Conservation (phyloP, 768 basidiomycete species). For the Gymnopilus junonius region DNA sequence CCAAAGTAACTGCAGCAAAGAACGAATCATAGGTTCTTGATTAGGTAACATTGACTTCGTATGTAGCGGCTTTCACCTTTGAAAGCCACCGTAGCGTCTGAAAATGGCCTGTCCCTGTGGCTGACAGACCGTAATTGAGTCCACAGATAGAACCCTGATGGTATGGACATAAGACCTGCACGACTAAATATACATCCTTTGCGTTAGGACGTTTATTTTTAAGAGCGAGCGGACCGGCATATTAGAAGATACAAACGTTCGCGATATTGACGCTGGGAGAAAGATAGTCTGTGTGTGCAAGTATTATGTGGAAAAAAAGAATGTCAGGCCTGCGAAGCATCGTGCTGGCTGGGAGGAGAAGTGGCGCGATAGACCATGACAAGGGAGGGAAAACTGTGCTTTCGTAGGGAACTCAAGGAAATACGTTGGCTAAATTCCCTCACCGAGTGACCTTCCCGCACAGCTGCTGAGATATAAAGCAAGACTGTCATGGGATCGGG, state of each 20-base stretch:
- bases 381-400: conserved; percentile 12
- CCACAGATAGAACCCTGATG: not conserved
- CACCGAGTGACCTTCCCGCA: conserved; percentile 16
- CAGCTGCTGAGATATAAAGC: conserved; percentile 13
- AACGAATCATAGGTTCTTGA: not conserved
- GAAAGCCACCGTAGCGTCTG: not conserved
- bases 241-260: conserved; percentile 1
- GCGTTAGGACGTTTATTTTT: not conserved
- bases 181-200: not conserved
- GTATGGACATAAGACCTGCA: not conserved
- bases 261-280: not conserved
- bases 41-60: not conserved
- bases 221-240: not conserved
- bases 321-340: conserved; percentile 7
- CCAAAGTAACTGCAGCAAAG: not conserved
- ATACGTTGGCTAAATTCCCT: conserved; percentile 24
- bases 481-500: not conserved
- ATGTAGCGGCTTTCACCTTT: not conserved
- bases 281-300: not conserved
- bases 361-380: conserved; percentile 13
- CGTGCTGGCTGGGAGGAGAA: conserved; percentile 1
- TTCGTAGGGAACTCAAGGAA: not conserved
- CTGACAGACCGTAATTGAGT: not conserved
- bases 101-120: not conserved
- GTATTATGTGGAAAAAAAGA: not conserved